Base-by-base conservation (phyloP, 2,329 filamentous ascomycete genomes). In the Amesomyces nigricolor region DNA sequence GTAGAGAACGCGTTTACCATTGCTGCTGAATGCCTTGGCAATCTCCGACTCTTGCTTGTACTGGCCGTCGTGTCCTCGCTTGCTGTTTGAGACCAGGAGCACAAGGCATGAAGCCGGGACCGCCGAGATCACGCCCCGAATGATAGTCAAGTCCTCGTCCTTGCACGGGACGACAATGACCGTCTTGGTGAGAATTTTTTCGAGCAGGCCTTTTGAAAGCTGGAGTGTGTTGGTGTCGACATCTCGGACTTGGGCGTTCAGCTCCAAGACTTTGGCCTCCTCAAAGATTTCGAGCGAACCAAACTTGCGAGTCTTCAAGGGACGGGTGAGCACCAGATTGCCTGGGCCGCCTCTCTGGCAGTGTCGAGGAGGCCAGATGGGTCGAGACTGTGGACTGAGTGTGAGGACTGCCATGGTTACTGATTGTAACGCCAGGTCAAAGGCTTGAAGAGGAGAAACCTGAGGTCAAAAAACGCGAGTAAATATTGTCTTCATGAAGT, bases 131-230 rank as follows among this genome's bases (percentile, higher is more conserved):
- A 70, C 68, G 22, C 60, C 61, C 22, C 60, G 30, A 45, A 70
- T 65, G 26, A 61, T 62, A 8, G 56, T 26, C 10, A 61, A 50
- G 2, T 59, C 43, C 52, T 70, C 68, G 54, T 70, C 59, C 55
- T 66, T 70, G 61, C 67, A 69, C 4, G 68, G 66, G 0, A 70
- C 65, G 2, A 70, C 63, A 29, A 70, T 66, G 53, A 58, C 63
- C 61, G 63, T 68, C 38, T 64, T 37, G 13, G 40, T 51, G 9
- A 59, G 32, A 17, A 64, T 47, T 0, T 17, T 29, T 47, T 60
- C 47, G 1, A 64, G 53, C 1, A 14, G n/a, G 0, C 37, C 8
- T 11, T 42, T n/a, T 1, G 56, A 42, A 8, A 56, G 35, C 32
- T 13, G 51, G 6, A 60, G 37, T 3, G 55, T 58, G 11, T 38